Percentiles rank a stretch among this genome's conserved stretches.
Conservation (phyloP, 352 stramenopile genomes). For the Albugo laibachii region DNA sequence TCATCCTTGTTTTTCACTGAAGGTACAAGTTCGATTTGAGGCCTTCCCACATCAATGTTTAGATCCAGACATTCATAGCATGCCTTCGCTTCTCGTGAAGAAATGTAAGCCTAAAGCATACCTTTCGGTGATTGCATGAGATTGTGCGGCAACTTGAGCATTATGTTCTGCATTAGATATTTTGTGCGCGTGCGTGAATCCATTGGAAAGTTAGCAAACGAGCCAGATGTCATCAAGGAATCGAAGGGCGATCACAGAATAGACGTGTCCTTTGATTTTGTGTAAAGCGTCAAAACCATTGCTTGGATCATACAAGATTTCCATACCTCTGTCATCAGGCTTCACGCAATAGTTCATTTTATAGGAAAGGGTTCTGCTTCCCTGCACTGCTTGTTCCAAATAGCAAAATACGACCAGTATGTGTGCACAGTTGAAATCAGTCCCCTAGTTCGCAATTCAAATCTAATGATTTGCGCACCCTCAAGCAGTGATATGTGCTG, state of each 20-base stretch:
- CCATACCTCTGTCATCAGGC: conserved; percentile 30
- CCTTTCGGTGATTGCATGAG: conserved; percentile 38
- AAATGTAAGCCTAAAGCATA: conserved; percentile 25
- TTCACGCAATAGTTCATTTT: conserved; percentile 42
- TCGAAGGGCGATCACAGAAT: conserved; percentile 23
- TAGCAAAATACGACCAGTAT: conserved; percentile 31
- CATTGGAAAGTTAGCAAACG: conserved; percentile 33
- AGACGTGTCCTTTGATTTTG: conserved; percentile 21
- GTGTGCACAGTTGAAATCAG: conserved; percentile 15
- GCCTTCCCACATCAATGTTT: too few species aligned
- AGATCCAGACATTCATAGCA: conserved; percentile 61
- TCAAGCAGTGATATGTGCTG: conserved; percentile 12
- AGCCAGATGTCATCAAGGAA: conserved; percentile 37
- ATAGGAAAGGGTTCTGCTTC: conserved; percentile 18
- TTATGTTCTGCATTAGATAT: conserved; percentile 23
- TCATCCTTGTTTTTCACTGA: too few species aligned
- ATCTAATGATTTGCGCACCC: conserved; percentile 10
- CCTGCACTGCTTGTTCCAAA: conserved; percentile 26
- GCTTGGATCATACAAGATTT: conserved; percentile 29
- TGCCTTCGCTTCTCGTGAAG: conserved; percentile 50
- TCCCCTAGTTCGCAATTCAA: not conserved
- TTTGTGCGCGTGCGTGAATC: conserved; percentile 21
- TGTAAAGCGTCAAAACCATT: conserved; percentile 42
- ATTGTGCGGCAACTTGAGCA: conserved; percentile 45
- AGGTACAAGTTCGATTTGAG: too few species aligned